Conservation (phyloP, 2,329 filamentous ascomycete genomes). For the Fusarium algeriense region DNA sequence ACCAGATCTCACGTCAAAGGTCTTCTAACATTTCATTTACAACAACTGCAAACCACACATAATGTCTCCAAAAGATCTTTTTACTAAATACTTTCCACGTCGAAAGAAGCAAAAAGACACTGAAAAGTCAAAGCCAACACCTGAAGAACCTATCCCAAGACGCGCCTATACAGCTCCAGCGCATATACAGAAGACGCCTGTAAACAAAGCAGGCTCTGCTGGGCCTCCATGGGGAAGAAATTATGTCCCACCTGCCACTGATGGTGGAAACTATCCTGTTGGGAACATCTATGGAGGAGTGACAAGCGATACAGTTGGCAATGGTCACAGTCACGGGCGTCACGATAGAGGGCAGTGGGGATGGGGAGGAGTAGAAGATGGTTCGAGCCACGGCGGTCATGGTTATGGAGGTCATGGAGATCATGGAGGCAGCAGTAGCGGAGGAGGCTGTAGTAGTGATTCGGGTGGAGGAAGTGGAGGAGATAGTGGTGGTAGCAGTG, state of each 20-base stretch:
- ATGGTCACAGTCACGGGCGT: background rate
- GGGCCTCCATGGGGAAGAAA: background rate
- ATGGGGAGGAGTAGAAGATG: conserved; percentile 14
- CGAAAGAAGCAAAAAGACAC: conserved; percentile 3
- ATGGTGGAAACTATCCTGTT: background rate
- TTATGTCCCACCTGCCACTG: background rate
- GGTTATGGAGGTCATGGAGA: conserved; percentile 1
- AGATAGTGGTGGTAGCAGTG: background rate
- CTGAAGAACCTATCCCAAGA: background rate
- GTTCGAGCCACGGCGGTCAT: background rate
- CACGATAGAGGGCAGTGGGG: conserved; percentile 6
- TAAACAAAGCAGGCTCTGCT: background rate
- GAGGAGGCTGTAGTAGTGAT: conserved; percentile 7
- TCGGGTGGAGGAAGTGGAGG: background rate
- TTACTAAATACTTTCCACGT: conserved; percentile 12
- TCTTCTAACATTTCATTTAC: background rate
- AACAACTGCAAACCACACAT: background rate
- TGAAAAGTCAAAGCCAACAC: conserved; percentile 1
- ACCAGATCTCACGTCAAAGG: background rate
- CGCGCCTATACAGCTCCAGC: background rate
- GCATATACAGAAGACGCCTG: background rate
- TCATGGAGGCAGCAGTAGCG: background rate
- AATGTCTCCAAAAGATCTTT: conserved; percentile 20
- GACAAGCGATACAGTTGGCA: background rate
- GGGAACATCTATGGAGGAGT: background rate